Evolutionary conservation across 352 stramenopile genomes (phyloP), one percentile per base, ranked within the genome.

Genomic region (Labyrinthula sp.): DNA sequence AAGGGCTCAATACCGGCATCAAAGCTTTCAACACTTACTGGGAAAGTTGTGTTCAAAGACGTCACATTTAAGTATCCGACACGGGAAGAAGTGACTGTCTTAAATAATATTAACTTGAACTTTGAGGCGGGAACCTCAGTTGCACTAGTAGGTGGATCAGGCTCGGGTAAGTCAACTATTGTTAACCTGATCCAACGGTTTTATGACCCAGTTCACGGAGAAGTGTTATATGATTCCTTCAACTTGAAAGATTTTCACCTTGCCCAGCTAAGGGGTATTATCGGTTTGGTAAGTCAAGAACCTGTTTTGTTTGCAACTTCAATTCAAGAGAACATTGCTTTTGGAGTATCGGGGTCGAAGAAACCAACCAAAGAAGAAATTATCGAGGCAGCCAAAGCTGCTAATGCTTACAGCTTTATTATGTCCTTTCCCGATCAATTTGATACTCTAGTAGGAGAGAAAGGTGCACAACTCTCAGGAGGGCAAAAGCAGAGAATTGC

Each of bases 401-500:
- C 78, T 1, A 88, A 85, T 50, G 75, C 75, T 3, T 78, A 80
- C 45, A 63, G 72, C 24, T 92, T 93, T 45, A 85, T 91, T 38
- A 67, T 59, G 46, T 55, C 65, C 37, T 80, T 91, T 35, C 71
- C 75, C 0, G 59, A 84, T 10, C 61, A 67, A 5, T 86, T 85
- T 38, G 65, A 73, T 25, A 89, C 79, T 0, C 61, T 76, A 17
- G 75, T 90, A 17, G 76, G 77, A 28, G 78, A 90, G 41, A 57
- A 68, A 18, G 77, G 79, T 10, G 57, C 62, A 4, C 38, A 82
- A 35, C 62, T 95, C 7, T 90, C 69, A 1, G 82, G 82, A 30
- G 86, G 84, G 7, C 82, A 96, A 65, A 90, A 89, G 47, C 79
- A 93, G 58, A 63, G 82, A 10, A 80, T 93, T 48, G 74, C 74